Base-by-base conservation (phyloP, 768 basidiomycete species). In the Termitomyces sp. region DNA sequence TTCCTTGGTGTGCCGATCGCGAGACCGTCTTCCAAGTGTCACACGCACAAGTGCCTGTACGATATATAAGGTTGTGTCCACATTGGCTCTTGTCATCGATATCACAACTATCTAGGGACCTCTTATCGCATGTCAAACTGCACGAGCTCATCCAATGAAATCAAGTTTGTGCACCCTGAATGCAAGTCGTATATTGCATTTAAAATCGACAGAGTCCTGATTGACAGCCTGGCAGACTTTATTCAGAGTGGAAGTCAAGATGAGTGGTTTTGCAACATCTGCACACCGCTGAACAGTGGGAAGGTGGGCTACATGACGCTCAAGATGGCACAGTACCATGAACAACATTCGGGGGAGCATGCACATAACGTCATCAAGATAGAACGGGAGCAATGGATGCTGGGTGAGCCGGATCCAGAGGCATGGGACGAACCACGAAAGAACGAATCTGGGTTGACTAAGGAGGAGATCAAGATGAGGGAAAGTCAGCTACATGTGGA, bases 281-380 rank as follows among this genome's bases (percentile, higher is more conserved):
- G 61, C 74, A 79, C 64, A 69, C 76, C 39, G 64, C 66, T 12
- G 69, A 70, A 59, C 75, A 76, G 63, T 73, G 76, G 64, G 71
- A 76, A 60, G 46, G 35, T 25, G 55, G 55, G 66, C 31, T 62
- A 46, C 50, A 64, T 69, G 69, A 60, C 56, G 16, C 40, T 56
- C 9, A 59, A 55, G 20, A 53, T 50, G 16, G 69, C 69, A n/a
- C 54, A 63, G 38, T 52, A 63, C n/a, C 68, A 70, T 39, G 68
- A 70, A 56, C 58, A 50, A 15, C 53, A 55, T 13, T 63, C 64
- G 33, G 12, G 25, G 5, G 52, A 63, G 20, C 64, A 67, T 40
- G 54, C 50, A 11, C 61, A 22, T 13, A 62, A 60, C 40, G 56
- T 60, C 41, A 27, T 48, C 5, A 60, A 63, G 50, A 36, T 52